Percentiles rank a stretch among this genome's conserved stretches.
These are phyloP conservation scores for Crithidia bombi DNA, from an alignment of 208 protist genomes.

Conservation along the genomic window DNA sequence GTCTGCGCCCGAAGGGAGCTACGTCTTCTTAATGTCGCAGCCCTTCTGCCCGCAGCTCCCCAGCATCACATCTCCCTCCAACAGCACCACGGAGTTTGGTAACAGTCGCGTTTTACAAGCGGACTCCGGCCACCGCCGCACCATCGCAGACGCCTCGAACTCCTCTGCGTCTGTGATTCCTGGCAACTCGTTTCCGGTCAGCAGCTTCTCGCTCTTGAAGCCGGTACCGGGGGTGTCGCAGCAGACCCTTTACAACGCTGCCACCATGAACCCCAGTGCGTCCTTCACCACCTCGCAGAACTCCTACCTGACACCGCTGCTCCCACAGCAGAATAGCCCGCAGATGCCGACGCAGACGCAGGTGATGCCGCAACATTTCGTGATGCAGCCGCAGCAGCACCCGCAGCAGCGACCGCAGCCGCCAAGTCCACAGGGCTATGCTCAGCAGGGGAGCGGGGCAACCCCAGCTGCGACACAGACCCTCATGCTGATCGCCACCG, in stretches of 20 bases:
- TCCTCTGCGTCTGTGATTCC: conserved; percentile 6
- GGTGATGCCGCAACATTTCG: conserved; percentile 18
- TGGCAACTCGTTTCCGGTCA: conserved; percentile 5
- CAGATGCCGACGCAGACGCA: conserved; percentile 15
- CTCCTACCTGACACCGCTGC: conserved; percentile 3
- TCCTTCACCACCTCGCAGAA: conserved; percentile 19
- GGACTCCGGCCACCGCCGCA: conserved; percentile 10
- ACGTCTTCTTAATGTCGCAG: conserved; percentile 22
- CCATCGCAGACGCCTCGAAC: conserved; percentile 12
- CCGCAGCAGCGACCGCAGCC: conserved; percentile 11
- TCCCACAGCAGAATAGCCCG: conserved; percentile 26
- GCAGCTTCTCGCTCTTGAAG: conserved; percentile 25
- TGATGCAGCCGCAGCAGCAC: conserved; percentile 17
- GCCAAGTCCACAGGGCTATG: not conserved
- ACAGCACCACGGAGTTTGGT: conserved; percentile 27
- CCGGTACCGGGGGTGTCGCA: conserved; percentile 14
- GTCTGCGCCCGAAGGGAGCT: conserved; percentile 11
- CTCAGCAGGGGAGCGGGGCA: conserved; percentile 1
- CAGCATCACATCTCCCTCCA: conserved; percentile 24
- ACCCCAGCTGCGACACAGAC: conserved; percentile 11
- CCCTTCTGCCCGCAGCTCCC: conserved; percentile 7
- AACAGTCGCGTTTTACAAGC: conserved; percentile 12
- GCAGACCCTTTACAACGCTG: conserved; percentile 10
- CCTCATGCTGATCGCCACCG: conserved; percentile 15
- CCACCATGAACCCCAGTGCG: not conserved